Conservation (phyloP, 805 yeast genomes). For the Wickerhamomyces subpelliculosus region DNA sequence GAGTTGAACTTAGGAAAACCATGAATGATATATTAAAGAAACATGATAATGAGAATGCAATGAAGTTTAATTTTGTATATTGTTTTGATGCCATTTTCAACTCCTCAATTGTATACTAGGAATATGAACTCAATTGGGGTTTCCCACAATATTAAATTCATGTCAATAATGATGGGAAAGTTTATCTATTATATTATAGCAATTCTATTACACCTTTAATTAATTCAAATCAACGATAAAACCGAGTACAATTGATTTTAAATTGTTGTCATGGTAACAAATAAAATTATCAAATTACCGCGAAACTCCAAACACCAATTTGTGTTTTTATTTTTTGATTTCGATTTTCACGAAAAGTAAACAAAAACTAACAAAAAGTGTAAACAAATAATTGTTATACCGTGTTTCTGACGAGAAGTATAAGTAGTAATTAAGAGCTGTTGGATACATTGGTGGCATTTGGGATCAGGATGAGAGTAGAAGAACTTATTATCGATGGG, state of each 20-base stretch:
- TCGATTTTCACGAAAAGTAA: slow-evolving; percentile 12
- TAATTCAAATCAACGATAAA: background rate
- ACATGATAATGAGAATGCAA: slow-evolving; percentile 30
- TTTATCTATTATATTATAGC: too few species aligned
- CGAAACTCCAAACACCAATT: slow-evolving; percentile 7
- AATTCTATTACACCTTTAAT: background rate
- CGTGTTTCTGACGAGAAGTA: background rate
- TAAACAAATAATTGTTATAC: background rate
- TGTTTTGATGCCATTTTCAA: background rate
- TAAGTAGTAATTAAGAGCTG: background rate
- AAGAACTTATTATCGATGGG: slow-evolving; percentile 93
- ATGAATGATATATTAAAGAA: slow-evolving; percentile 33
- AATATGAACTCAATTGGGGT: background rate
- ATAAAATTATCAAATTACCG: slow-evolving; percentile 1
- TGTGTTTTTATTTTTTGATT: too few species aligned
- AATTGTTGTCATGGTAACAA: too few species aligned
- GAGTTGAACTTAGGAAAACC: slow-evolving; percentile 36
- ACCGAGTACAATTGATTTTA: too few species aligned
- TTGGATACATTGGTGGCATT: background rate
- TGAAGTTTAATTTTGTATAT: slow-evolving; percentile 21
- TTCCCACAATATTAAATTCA: too few species aligned
- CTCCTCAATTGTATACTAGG: background rate
- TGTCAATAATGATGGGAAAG: too few species aligned
- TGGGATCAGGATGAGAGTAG: slow-evolving; percentile 37
- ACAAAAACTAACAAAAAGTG: slow-evolving; percentile 4